phyloP scores from a whole-genome alignment of 163 green algal genomes.

The Botryococcus braunii region DNA sequence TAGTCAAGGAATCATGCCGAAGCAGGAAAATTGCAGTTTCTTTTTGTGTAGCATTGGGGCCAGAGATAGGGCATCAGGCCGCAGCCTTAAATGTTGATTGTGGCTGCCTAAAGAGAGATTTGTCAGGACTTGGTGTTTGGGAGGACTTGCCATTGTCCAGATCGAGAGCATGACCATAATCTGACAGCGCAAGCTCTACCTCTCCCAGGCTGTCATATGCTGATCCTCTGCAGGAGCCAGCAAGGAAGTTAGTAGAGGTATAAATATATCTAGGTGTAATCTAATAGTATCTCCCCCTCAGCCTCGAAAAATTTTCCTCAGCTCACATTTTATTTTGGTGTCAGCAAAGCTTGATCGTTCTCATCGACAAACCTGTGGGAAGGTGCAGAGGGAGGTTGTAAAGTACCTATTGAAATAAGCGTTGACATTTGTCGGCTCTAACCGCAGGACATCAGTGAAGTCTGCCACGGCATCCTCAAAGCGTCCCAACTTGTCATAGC shows the following conservation, averaged over 20 bases:
- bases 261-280: no score
- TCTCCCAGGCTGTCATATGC: conserved; percentile 31
- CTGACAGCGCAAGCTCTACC: conserved; percentile 37
- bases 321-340: no score
- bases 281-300: no score
- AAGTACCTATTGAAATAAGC: conserved; percentile 53
- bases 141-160: conserved; percentile 7
- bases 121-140: not conserved
- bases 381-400: not conserved
- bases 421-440: conserved; percentile 65
- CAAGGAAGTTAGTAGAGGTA: no score
- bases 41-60: not conserved
- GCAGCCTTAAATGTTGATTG: not conserved
- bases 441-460: conserved; percentile 50
- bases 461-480: conserved; percentile 56
- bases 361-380: not conserved
- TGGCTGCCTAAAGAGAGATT: not conserved
- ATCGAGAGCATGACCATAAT: conserved; percentile 38
- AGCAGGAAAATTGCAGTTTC: not conserved
- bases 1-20: not conserved
- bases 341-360: no score
- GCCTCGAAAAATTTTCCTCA: no score
- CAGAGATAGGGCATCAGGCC: not conserved
- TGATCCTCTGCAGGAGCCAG: no score
- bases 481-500: conserved; percentile 38